Evolutionary conservation across 371 early-diverging fungal genomes (phyloP).

Genomic region (Cokeromyces recurvatus): DNA sequence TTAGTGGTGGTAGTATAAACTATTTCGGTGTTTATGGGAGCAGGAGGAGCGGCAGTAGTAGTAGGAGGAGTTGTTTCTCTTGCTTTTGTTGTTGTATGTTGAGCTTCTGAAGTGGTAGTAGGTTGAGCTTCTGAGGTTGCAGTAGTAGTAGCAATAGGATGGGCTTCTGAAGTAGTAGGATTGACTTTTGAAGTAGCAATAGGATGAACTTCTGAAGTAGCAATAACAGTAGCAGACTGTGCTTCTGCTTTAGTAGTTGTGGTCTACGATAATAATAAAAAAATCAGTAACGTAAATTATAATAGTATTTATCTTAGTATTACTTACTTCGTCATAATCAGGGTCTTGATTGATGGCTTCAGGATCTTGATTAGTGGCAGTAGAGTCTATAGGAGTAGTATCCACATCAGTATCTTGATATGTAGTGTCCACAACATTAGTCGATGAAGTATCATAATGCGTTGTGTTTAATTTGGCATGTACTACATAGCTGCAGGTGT

Average conservation of each 20-base stretch:
- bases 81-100: neutral
- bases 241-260: neutral
- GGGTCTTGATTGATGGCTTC: too few species aligned
- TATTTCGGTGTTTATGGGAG: neutral
- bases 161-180: neutral
- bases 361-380: neutral
- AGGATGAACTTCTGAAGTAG: neutral
- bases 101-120: neutral
- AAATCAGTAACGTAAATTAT: neutral
- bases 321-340: too few species aligned
- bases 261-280: neutral
- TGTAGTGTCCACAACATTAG: neutral
- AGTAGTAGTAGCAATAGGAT: neutral
- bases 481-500: conserved; percentile 8
- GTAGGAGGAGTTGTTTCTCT: neutral
- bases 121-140: neutral
- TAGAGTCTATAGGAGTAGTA: neutral
- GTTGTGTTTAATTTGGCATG: conserved; percentile 6
- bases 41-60: neutral
- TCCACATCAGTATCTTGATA: neutral
- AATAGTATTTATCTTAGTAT: neutral
- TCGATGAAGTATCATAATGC: neutral
- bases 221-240: neutral
- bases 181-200: neutral
- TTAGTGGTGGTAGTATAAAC: too few species aligned